phyloP scores from a whole-genome alignment of 352 stramenopile genomes.

The Pythium dissotocum region DNA sequence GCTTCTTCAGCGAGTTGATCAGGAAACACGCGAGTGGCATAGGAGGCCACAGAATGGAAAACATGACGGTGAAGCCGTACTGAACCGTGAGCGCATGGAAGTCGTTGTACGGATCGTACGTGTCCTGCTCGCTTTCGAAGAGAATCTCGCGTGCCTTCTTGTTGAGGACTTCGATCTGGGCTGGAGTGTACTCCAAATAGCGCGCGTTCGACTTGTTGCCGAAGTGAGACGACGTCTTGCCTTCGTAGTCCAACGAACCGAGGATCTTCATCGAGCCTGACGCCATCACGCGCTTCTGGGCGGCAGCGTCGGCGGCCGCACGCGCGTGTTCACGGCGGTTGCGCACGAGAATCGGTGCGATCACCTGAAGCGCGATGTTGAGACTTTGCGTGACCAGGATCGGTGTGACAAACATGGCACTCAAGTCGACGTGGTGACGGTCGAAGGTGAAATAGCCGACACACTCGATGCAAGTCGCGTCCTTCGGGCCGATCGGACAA shows the following conservation, averaged over 20 bases:
- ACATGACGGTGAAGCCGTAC: slow-evolving; percentile 52
- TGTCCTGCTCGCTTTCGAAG: slow-evolving; percentile 44
- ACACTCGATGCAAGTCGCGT: slow-evolving; percentile 73
- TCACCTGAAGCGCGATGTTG: slow-evolving; percentile 73
- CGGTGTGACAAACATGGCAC: slow-evolving; percentile 85
- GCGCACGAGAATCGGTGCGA: slow-evolving; percentile 68
- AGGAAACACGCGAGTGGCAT: slow-evolving; percentile 46
- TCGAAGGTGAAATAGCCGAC: slow-evolving; percentile 85
- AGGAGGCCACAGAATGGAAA: slow-evolving; percentile 45
- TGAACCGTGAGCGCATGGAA: slow-evolving; percentile 43
- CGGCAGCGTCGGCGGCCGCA: slow-evolving; percentile 54
- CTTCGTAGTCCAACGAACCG: slow-evolving; percentile 75
- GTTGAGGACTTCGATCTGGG: slow-evolving; percentile 37
- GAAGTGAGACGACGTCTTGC: slow-evolving; percentile 71
- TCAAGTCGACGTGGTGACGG: slow-evolving; percentile 79
- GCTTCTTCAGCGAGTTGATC: slow-evolving; percentile 44
- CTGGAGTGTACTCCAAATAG: slow-evolving; percentile 33
- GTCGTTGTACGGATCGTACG: slow-evolving; percentile 54
- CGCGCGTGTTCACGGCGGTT: slow-evolving; percentile 62
- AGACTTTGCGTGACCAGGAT: slow-evolving; percentile 84
- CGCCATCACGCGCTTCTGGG: slow-evolving; percentile 68
- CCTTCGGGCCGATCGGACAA: slow-evolving; percentile 67
- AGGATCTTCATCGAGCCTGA: slow-evolving; percentile 82
- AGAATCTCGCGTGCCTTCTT: slow-evolving; percentile 41
- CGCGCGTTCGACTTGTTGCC: slow-evolving; percentile 45